Conservation (phyloP, 2,329 filamentous ascomycete genomes). For the Sclerotinia sclerotiorum region DNA sequence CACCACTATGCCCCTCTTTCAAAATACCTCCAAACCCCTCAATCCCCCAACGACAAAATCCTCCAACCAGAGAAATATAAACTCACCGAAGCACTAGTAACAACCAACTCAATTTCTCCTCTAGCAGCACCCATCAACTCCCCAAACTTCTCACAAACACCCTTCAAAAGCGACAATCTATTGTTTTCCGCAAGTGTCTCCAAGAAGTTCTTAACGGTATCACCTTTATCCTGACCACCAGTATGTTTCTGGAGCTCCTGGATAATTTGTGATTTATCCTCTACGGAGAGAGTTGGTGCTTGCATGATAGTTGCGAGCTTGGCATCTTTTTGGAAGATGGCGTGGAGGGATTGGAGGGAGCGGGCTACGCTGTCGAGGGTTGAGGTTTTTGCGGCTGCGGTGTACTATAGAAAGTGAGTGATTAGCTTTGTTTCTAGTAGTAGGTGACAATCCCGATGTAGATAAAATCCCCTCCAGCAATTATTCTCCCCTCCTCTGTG, state of each 20-base stretch:
- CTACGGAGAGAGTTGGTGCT: constrained; percentile 73
- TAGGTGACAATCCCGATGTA: neutral
- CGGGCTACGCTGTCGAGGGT: constrained; percentile 82
- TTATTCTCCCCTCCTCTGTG: neutral
- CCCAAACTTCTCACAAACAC: constrained; percentile 83
- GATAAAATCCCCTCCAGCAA: constrained; percentile 16
- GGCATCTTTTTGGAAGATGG: constrained; percentile 75
- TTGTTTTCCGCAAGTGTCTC: constrained; percentile 92
- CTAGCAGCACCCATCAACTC: constrained; percentile 83
- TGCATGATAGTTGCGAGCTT: constrained; percentile 76
- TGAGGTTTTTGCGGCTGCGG: constrained; percentile 84
- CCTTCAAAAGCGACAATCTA: constrained; percentile 77
- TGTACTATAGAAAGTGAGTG: constrained; percentile 65
- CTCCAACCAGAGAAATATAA: neutral
- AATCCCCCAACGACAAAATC: neutral
- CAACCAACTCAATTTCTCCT: constrained; percentile 89
- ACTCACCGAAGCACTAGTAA: constrained; percentile 86
- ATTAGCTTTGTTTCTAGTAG: constrained; percentile 23
- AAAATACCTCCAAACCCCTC: too few relatives aligned
- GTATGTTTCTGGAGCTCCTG: constrained; percentile 84
- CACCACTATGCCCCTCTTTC: neutral
- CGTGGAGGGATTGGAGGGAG: constrained; percentile 69
- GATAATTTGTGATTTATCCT: constrained; percentile 85
- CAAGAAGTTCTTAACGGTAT: constrained; percentile 93
- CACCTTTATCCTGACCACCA: constrained; percentile 65